phyloP scores from a whole-genome alignment of 306 rosid genomes.

The Ziziphus jujuba region DNA sequence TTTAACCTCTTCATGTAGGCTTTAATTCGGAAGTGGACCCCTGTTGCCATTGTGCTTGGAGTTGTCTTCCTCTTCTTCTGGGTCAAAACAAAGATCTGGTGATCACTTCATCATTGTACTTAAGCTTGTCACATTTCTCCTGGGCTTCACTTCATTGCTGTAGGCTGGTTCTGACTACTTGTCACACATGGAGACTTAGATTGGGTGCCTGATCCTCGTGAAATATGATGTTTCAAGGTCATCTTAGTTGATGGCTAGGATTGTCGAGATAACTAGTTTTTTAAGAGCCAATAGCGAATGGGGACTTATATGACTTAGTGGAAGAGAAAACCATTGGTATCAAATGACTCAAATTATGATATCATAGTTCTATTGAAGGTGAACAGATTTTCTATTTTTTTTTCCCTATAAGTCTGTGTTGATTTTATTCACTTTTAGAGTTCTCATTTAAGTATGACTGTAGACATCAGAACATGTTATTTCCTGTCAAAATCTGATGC shows the following conservation, averaged over 20 bases:
- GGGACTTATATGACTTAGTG: slow-evolving; percentile 1
- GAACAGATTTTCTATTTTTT: slow-evolving; percentile 2
- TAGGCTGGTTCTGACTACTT: slow-evolving; percentile 16
- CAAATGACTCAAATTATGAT: neutral
- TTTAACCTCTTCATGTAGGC: slow-evolving; percentile 51
- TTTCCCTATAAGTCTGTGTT: neutral
- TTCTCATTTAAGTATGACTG: too few relatives aligned
- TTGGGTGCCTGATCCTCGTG: slow-evolving; percentile 2
- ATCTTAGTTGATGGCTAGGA: slow-evolving; percentile 3
- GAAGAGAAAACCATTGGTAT: slow-evolving; percentile 10
- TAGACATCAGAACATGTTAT: too few relatives aligned
- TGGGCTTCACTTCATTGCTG: slow-evolving; percentile 24
- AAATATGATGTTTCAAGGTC: neutral
- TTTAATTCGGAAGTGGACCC: slow-evolving; percentile 90
- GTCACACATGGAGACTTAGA: neutral
- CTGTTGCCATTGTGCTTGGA: slow-evolving; percentile 96
- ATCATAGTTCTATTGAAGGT: neutral
- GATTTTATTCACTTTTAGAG: neutral
- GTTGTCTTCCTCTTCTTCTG: slow-evolving; percentile 97
- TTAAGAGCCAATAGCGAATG: slow-evolving; percentile 15
- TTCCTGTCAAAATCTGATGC: too few relatives aligned
- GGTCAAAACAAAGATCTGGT: slow-evolving; percentile 90
- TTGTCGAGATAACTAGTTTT: slow-evolving; percentile 12
- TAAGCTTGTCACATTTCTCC: slow-evolving; percentile 12
- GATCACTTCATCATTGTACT: slow-evolving; percentile 36